A percentile compares a stretch with the other conserved stretches of the same genome.
These are phyloP conservation scores for Fusarium sp. DNA, from an alignment of 2,329 filamentous ascomycete species.

Conservation along the genomic window DNA sequence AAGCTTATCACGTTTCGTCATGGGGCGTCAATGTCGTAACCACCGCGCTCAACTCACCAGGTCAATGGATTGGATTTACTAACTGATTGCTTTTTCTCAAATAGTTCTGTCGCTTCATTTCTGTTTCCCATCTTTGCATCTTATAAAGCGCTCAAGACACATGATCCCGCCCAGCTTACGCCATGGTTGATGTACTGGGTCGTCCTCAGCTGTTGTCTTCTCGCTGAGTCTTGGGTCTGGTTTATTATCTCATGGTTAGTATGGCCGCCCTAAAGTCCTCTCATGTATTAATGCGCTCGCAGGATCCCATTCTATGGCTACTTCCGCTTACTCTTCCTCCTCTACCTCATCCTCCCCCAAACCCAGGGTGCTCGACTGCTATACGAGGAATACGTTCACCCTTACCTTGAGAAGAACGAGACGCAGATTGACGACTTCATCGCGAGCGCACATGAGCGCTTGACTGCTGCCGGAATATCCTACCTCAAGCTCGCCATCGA, in stretches of 20 bases:
- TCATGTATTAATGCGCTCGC: neutral
- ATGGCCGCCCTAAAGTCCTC: neutral
- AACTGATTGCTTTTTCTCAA: slow-evolving; percentile 9
- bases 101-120: slow-evolving; percentile 85
- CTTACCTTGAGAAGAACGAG: slow-evolving; percentile 90
- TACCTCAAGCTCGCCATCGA: slow-evolving; percentile 80
- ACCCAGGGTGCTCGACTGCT: slow-evolving; percentile 91
- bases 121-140: slow-evolving; percentile 96
- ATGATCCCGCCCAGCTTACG: slow-evolving; percentile 87
- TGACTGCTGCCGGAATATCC: slow-evolving; percentile 79
- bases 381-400: slow-evolving; percentile 87
- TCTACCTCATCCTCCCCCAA: slow-evolving; percentile 96
- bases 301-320: slow-evolving; percentile 95
- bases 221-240: slow-evolving; percentile 87
- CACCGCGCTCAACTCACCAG: neutral
- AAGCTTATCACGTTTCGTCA: slow-evolving; percentile 35
- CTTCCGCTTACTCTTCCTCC: slow-evolving; percentile 85
- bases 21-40: slow-evolving; percentile 38
- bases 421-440: slow-evolving; percentile 91
- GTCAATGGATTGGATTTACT: slow-evolving; percentile 20
- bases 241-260: slow-evolving; percentile 82
- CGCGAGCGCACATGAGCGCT: slow-evolving; percentile 80
- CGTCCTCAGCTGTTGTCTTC: slow-evolving; percentile 82
- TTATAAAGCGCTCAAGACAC: slow-evolving; percentile 96
- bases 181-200: slow-evolving; percentile 99